These are phyloP conservation scores for Paxillus ammoniavirescens DNA, from an alignment of 768 basidiomycete genomes.

Conservation along the genomic window DNA sequence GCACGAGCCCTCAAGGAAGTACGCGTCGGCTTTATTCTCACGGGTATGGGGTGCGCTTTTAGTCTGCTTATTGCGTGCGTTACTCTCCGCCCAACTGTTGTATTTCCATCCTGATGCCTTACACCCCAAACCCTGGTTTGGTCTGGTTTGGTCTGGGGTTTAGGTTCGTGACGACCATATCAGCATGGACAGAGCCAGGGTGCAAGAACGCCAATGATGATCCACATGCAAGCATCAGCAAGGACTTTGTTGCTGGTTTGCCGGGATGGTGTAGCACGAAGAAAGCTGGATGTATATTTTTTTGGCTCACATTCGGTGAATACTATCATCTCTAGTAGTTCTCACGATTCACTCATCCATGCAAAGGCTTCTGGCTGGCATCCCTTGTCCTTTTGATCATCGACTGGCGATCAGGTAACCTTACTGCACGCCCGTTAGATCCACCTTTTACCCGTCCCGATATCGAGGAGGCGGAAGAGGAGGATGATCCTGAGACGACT, in stretches of 20 bases:
- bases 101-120: constrained; percentile 14
- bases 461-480: constrained; percentile 48
- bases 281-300: constrained; percentile 86
- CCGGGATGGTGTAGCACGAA: constrained; percentile 89
- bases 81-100: neutral
- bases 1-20: constrained; percentile 81
- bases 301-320: constrained; percentile 79
- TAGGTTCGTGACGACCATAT: constrained; percentile 75
- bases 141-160: neutral
- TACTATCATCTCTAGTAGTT: constrained; percentile 22
- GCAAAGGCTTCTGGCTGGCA: constrained; percentile 70
- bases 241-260: constrained; percentile 65
- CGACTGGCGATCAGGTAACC: constrained; percentile 76
- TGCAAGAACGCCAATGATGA: constrained; percentile 86
- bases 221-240: constrained; percentile 69
- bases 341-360: constrained; percentile 4
- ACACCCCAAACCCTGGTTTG: neutral
- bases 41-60: constrained; percentile 61
- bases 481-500: constrained; percentile 49
- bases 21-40: constrained; percentile 82
- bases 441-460: constrained; percentile 72
- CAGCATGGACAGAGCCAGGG: constrained; percentile 85
- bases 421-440: constrained; percentile 51
- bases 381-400: constrained; percentile 64
- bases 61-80: constrained; percentile 79